phyloP scores from a whole-genome alignment of 2,329 filamentous ascomycete genomes.

The Graphilbum ipis-grandicollis region DNA sequence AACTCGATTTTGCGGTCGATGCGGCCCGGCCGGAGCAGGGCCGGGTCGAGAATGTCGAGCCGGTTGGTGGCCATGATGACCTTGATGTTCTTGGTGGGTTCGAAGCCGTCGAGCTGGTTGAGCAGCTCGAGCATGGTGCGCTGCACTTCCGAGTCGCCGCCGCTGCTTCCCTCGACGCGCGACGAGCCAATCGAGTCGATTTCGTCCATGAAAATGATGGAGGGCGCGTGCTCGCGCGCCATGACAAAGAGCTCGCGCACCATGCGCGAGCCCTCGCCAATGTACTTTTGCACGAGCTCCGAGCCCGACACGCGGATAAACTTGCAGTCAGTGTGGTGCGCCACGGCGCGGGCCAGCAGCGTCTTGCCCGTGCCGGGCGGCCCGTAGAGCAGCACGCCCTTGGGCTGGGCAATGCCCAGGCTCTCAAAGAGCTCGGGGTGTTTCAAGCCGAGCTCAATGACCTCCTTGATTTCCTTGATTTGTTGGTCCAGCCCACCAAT shows the following conservation, averaged over 20 bases:
- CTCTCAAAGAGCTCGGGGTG: constrained; percentile 98
- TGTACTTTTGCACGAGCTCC: constrained; percentile 97
- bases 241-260: constrained; percentile 98
- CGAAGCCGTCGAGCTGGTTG: constrained; percentile 96
- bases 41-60: constrained; percentile 90
- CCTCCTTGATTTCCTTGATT: constrained; percentile 99
- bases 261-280: constrained; percentile 95
- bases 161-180: constrained; percentile 86
- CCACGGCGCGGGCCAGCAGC: constrained; percentile 81
- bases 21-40: constrained; percentile 82
- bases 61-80: constrained; percentile 99
- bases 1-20: constrained; percentile 99
- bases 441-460: constrained; percentile 95
- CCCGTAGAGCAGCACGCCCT: constrained; percentile 91
- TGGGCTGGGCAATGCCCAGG: constrained; percentile 95
- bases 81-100: constrained; percentile 99
- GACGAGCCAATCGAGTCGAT: constrained; percentile 98
- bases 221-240: constrained; percentile 93
- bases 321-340: constrained; percentile 97
- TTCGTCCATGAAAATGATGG: constrained; percentile 99
- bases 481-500: constrained; percentile 97
- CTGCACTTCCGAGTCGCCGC: constrained; percentile 94
- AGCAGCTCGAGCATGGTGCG: constrained; percentile 96
- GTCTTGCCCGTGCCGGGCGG: constrained; percentile 97
- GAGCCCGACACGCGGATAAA: constrained; percentile 96